Percentiles rank a stretch among this genome's conserved stretches.
Evolutionary conservation across 345 rosid species (phyloP).

Genomic region (Brassica cretica): DNA sequence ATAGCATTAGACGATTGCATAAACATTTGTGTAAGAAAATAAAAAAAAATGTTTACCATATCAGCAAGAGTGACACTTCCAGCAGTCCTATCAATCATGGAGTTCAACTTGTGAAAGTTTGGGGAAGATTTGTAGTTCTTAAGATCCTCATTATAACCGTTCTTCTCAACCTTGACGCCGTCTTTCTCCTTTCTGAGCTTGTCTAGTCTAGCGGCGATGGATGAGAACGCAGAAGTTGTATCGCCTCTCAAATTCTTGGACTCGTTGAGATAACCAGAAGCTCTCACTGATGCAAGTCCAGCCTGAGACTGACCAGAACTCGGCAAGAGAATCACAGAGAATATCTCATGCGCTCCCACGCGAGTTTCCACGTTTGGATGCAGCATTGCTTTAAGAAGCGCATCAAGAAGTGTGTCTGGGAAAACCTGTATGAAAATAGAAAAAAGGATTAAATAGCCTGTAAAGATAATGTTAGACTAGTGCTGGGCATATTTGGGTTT

Average conservation of each 20-base stretch:
- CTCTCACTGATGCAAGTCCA: conserved; percentile 60
- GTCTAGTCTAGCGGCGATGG: conserved; percentile 74
- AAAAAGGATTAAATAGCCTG: background rate
- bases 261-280: conserved; percentile 60
- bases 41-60: conserved; percentile 43
- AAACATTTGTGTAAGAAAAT: no score
- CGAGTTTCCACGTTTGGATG: conserved; percentile 86
- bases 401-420: conserved; percentile 79
- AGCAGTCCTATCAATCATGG: conserved; percentile 63
- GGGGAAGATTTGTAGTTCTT: conserved; percentile 63
- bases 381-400: conserved; percentile 80
- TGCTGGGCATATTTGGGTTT: no score
- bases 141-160: conserved; percentile 47
- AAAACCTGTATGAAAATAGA: conserved; percentile 51
- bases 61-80: conserved; percentile 52
- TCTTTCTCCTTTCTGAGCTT: conserved; percentile 85
- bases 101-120: conserved; percentile 64
- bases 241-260: conserved; percentile 64
- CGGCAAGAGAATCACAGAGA: conserved; percentile 77
- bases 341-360: conserved; percentile 82
- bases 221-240: conserved; percentile 66
- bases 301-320: conserved; percentile 49
- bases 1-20: conserved; percentile 19
- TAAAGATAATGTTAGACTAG: background rate
- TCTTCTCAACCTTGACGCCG: conserved; percentile 51